Conservation (phyloP, 1,284 basidiomycete genomes). For the Cryptococcus deneoformans region DNA sequence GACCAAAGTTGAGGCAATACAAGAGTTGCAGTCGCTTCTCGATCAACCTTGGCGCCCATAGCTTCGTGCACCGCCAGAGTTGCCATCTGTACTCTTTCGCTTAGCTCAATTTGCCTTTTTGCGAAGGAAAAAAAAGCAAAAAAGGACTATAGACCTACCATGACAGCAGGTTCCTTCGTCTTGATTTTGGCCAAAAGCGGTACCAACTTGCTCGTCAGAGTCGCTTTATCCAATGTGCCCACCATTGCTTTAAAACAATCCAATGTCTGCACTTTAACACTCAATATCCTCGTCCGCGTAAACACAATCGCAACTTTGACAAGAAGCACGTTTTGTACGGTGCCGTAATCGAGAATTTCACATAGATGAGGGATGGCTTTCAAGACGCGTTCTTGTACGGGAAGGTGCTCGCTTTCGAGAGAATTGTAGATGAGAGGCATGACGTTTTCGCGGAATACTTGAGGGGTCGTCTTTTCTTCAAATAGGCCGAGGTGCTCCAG, state of each 20-base stretch:
- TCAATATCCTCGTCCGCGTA: constrained; percentile 78
- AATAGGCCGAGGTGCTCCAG: constrained; percentile 87
- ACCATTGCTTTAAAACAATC: constrained; percentile 90
- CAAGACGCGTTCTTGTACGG: constrained; percentile 88
- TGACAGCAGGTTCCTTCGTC: constrained; percentile 88
- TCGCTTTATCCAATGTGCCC: constrained; percentile 85
- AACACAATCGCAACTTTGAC: constrained; percentile 85
- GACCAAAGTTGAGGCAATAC: constrained; percentile 92
- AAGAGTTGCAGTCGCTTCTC: constrained; percentile 89
- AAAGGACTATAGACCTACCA: constrained; percentile 52
- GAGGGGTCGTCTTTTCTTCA: constrained; percentile 81
- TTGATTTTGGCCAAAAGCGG: constrained; percentile 91
- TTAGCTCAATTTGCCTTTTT: neutral
- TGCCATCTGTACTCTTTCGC: constrained; percentile 62
- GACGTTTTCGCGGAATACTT: constrained; percentile 61
- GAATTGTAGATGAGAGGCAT: constrained; percentile 94
- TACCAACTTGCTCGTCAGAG: constrained; percentile 91
- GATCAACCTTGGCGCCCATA: constrained; percentile 92
- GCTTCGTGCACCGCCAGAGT: constrained; percentile 93
- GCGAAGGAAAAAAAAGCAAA: constrained; percentile 21
- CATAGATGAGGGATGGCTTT: constrained; percentile 80
- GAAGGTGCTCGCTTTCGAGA: constrained; percentile 83
- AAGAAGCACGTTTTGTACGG: constrained; percentile 80
- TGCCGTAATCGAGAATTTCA: constrained; percentile 89
- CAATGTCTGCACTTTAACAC: constrained; percentile 85